These are phyloP conservation scores for Ceratocystis albifundus DNA, from an alignment of 2,329 filamentous ascomycete genomes.

Conservation along the genomic window DNA sequence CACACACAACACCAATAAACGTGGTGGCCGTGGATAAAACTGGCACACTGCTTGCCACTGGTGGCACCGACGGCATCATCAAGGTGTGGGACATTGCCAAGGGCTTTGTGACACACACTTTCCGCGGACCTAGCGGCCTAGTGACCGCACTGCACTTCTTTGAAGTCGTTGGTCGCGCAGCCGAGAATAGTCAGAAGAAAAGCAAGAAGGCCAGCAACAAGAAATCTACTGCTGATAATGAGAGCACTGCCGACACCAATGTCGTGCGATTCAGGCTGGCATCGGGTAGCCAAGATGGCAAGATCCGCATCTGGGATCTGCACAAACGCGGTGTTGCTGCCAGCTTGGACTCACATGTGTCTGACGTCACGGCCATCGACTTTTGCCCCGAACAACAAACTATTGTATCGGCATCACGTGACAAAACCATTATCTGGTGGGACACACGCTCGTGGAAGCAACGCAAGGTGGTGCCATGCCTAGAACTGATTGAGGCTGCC, in stretches of 20 bases:
- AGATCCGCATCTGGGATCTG: slow-evolving; percentile 82
- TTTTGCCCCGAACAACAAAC: slow-evolving; percentile 64
- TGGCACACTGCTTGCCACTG: slow-evolving; percentile 80
- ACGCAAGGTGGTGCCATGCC: slow-evolving; percentile 65
- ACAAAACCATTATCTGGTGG: slow-evolving; percentile 93
- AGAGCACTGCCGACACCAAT: slow-evolving; percentile 30
- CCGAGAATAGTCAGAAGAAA: slow-evolving; percentile 34
- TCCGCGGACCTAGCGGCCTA: slow-evolving; percentile 83
- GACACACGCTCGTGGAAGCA: slow-evolving; percentile 75
- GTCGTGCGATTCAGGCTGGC: slow-evolving; percentile 62
- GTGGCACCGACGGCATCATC: slow-evolving; percentile 81
- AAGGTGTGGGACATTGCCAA: slow-evolving; percentile 94
- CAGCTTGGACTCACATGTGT: slow-evolving; percentile 81
- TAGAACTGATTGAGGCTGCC: slow-evolving; percentile 74
- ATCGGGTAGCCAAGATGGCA: slow-evolving; percentile 88
- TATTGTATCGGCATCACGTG: slow-evolving; percentile 73
- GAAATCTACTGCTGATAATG: slow-evolving; percentile 26
- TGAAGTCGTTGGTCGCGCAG: slow-evolving; percentile 47
- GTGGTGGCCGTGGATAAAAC: slow-evolving; percentile 71
- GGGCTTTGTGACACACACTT: slow-evolving; percentile 88
- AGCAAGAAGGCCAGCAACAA: slow-evolving; percentile 27
- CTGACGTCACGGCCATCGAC: slow-evolving; percentile 78
- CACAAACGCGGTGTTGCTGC: slow-evolving; percentile 69
- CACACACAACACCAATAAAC: slow-evolving; percentile 80
- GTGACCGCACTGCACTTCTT: slow-evolving; percentile 90